Base-by-base conservation (phyloP, 305 asterid genomes). In the Vinca major region DNA sequence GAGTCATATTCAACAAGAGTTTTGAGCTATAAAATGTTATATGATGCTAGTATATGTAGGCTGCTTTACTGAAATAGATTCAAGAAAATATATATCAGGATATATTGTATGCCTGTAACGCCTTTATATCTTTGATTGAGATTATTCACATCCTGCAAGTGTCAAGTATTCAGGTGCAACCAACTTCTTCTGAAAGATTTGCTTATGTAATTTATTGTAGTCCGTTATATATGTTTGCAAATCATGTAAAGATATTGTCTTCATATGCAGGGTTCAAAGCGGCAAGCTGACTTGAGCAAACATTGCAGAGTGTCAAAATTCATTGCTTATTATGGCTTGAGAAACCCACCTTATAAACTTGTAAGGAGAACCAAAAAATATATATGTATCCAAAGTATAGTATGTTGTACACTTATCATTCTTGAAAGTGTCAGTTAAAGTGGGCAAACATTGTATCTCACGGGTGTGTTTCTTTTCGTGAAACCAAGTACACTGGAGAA, bases 281-380 rank as follows among this genome's bases (percentile, higher is more conserved):
- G 71, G 65, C 78, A 74, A 57, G 75, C 78, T 65, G 63, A 52
- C 64, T 62, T 36, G 71, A 63, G 7, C 26, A 72, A 66, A 26
- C 70, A 43, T 52, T 67, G 71, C 63, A 67, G 85, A 71, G 69
- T 57, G 20, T 58, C 81, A 16, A 81, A 72, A 68, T 77, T 83
- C 63, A 49, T 75, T 77, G 88, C 88, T 75, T 89, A 89, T 74
- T 86, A 91, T 80, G 96, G 98, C 74, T 80, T 91, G 67, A 86
- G 71, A 74, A 80, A 61, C 53, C 98, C 94, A 17, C 95, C 98
- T 52, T 91, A 86, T 78, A 74, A 85, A 62, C 94, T 86, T 47
- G 98, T 91, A 79, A 85, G 95, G 71, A 4, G 7, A 39, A 61
- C 48, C 65, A 14, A 39, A 61, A 14, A 44, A 14, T 47, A 20